A percentile compares a stretch with the other conserved stretches of the same genome.
Conservation (phyloP, 83 land plant species). For the Picea abies region DNA sequence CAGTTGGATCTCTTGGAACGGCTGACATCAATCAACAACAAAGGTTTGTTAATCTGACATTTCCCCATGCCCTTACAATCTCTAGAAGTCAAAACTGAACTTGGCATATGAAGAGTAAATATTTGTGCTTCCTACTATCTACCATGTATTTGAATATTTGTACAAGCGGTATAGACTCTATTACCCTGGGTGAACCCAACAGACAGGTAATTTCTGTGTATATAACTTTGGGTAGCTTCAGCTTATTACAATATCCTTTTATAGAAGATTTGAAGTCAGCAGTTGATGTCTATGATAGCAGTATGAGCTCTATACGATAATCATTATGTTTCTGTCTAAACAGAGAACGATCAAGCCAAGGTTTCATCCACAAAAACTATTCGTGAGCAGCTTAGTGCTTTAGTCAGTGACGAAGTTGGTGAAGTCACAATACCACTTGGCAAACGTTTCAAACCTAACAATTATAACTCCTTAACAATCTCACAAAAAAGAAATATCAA, state of each 20-base stretch:
- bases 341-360: slow-evolving; percentile 39
- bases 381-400: slow-evolving; percentile 63
- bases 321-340: background rate
- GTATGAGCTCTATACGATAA: background rate
- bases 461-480: slow-evolving; percentile 55
- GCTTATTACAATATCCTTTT: background rate
- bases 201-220: background rate
- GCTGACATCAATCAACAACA: slow-evolving; percentile 48
- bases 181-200: background rate
- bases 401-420: slow-evolving; percentile 47
- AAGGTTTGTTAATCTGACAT: slow-evolving; percentile 22
- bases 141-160: background rate
- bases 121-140: background rate
- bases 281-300: background rate
- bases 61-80: background rate
- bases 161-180: background rate
- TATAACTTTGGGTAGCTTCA: background rate
- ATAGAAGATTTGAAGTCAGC: background rate
- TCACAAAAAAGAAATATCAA: slow-evolving; percentile 93
- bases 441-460: slow-evolving; percentile 43
- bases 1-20: slow-evolving; percentile 86
- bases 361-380: slow-evolving; percentile 45
- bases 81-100: background rate
- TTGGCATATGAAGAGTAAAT: background rate
- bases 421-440: slow-evolving; percentile 73